phyloP scores from a whole-genome alignment of 2,329 filamentous ascomycete genomes.

The Keithomyces neogunnii region DNA sequence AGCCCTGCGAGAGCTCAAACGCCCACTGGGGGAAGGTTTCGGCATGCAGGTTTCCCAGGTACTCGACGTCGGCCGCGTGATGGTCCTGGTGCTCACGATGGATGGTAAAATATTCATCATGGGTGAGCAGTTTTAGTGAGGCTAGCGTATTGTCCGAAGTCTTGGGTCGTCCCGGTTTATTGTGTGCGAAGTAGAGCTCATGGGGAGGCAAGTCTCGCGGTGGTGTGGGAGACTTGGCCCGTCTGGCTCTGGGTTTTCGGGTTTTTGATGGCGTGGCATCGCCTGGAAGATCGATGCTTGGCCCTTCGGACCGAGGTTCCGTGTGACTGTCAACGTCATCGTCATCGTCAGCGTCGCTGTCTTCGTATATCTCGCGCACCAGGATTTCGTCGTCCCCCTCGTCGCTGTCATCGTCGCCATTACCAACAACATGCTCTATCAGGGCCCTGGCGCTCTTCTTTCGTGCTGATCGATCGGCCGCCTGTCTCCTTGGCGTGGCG shows the following conservation, averaged over 20 bases:
- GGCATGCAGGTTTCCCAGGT: slow-evolving; percentile 66
- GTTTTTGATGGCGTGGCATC: slow-evolving; percentile 35
- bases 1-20: slow-evolving; percentile 80
- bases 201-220: slow-evolving; percentile 76
- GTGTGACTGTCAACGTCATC: slow-evolving; percentile 43
- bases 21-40: slow-evolving; percentile 85
- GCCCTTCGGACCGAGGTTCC: slow-evolving; percentile 22
- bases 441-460: slow-evolving; percentile 74
- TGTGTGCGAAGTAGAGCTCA: slow-evolving; percentile 91
- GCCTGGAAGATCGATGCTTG: slow-evolving; percentile 3
- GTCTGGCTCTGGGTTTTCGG: slow-evolving; percentile 16
- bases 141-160: slow-evolving; percentile 82
- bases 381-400: slow-evolving; percentile 26
- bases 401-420: slow-evolving; percentile 60
- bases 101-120: slow-evolving; percentile 79
- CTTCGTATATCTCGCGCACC: slow-evolving; percentile 29
- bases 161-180: slow-evolving; percentile 69
- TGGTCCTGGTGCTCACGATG: slow-evolving; percentile 57
- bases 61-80: slow-evolving; percentile 61
- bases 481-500: slow-evolving; percentile 55
- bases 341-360: slow-evolving; percentile 66
- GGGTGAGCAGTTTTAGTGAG: slow-evolving; percentile 67
- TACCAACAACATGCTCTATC: slow-evolving; percentile 61
- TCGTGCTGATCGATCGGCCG: slow-evolving; percentile 77
- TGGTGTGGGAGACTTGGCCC: slow-evolving; percentile 61